Base-by-base conservation (phyloP, 2,329 filamentous ascomycete genomes). In the Trichoderma koningiopsis region DNA sequence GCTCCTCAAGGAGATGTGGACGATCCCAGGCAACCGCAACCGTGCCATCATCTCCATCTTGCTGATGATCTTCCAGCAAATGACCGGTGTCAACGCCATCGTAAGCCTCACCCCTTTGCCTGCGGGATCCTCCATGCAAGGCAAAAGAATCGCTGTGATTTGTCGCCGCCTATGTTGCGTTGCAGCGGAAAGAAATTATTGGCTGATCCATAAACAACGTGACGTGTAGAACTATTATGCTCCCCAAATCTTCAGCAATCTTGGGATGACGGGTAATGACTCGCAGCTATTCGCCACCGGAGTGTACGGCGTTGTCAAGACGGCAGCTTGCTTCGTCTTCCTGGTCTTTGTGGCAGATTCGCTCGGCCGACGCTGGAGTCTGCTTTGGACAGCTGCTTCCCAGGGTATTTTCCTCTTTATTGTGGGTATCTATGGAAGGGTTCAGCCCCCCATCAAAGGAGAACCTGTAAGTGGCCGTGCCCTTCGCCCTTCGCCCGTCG, bases 271-370 rank as follows among this genome's bases (percentile, higher is more conserved):
- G 29, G 81, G 82, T 14, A 88, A 85, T 6, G 77, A 84, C 49
- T 83, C 86, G 52, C 87, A 86, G 22, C 86, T 93, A 29, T 91
- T 93, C 76, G 90, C 91, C 5, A 92, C 91, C 0, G 91, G 91
- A 52, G 86, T 93, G 72, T 93, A 92, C 76, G 91, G 91, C 31
- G 85, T 92, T 66, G 87, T 92, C 68, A 93, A 93, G 78, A 88
- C 90, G 79, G 79, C 83, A 11, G 86, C 87, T 49, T 91, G 89
- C 75, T 83, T 85, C 5, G 75, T 83, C 65, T 93, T 92, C 82
- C 83, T 93, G 31, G 76, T 90, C 72, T 89, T 92, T 73, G 85
- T 87, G 16, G 89, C 89, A 70, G 91, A 93, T 76, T 89, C 88
- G 2, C 86, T 93, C 1, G 91, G 91, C 27, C 86, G 91, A 68